Evolutionary conservation across 2,329 filamentous ascomycete genomes (phyloP).

Genomic region (Venturia effusa): DNA sequence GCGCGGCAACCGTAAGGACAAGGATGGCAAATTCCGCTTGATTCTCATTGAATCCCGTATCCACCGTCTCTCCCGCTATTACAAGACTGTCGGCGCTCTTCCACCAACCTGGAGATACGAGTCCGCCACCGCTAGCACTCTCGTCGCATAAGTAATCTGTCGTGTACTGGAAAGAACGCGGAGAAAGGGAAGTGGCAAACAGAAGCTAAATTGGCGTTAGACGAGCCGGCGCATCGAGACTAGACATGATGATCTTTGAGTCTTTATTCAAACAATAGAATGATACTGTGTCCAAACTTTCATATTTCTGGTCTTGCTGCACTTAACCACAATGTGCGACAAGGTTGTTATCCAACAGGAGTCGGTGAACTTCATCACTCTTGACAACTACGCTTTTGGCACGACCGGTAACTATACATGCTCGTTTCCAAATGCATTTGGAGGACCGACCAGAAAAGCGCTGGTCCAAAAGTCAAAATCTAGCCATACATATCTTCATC

Average conservation of each 20-base stretch:
- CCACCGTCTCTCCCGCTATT: slow-evolving; percentile 98
- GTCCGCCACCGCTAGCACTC: slow-evolving; percentile 87
- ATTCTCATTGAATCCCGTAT: slow-evolving; percentile 99
- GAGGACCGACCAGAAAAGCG: background rate
- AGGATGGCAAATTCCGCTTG: slow-evolving; percentile 99
- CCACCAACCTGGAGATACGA: slow-evolving; percentile 99
- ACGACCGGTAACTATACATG: background rate
- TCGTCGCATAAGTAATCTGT: slow-evolving; percentile 62
- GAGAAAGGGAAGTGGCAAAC: background rate
- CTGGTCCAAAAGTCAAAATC: background rate
- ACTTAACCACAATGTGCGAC: no score
- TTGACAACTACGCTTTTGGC: background rate
- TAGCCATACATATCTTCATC: slow-evolving; percentile 32
- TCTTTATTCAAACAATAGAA: background rate
- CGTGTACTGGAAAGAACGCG: background rate
- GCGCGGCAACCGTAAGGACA: slow-evolving; percentile 97
- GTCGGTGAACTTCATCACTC: background rate
- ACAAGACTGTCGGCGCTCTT: slow-evolving; percentile 83
- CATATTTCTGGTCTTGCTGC: no score
- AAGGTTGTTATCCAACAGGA: no score
- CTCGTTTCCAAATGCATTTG: background rate
- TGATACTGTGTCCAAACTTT: background rate
- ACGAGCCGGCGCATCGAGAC: background rate
- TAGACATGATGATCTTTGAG: background rate
- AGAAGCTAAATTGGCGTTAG: background rate